These are phyloP conservation scores for Nicotiana sylvestris DNA, from an alignment of 257 asterid genomes.

Conservation along the genomic window DNA sequence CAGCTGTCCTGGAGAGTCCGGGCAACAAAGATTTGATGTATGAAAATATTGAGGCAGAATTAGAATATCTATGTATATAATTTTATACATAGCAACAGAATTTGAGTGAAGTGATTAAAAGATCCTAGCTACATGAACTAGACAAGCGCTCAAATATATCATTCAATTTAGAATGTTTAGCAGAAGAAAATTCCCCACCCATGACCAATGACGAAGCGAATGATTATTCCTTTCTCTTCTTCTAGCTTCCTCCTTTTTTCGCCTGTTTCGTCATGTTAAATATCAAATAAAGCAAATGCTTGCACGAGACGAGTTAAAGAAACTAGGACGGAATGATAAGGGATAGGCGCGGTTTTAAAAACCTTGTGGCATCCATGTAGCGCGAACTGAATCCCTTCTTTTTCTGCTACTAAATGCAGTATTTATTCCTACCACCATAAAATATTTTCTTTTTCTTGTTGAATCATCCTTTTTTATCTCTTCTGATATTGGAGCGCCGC, in stretches of 20 bases:
- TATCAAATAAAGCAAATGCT: conserved; percentile 14
- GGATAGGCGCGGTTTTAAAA: neutral
- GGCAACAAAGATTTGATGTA: neutral
- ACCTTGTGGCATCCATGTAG: conserved; percentile 98
- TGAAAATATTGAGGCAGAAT: neutral
- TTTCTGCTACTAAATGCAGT: conserved; percentile 94
- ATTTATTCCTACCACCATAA: conserved; percentile 77
- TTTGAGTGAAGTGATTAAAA: neutral
- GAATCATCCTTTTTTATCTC: conserved; percentile 32
- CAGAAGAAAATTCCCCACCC: conserved; percentile 36
- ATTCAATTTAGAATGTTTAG: neutral
- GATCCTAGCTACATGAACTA: neutral
- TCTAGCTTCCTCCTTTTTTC: conserved; percentile 61
- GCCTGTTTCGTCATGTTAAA: conserved; percentile 29
- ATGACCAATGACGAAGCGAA: conserved; percentile 84
- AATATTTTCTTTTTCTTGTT: conserved; percentile 41
- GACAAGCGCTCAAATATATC: neutral
- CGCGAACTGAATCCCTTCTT: conserved; percentile 86
- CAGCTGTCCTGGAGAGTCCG: neutral
- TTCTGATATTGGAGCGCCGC: conserved; percentile 62
- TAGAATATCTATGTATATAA: neutral
- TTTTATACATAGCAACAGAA: neutral
- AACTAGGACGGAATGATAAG: neutral
- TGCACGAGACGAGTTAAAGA: neutral
- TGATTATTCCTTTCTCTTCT: conserved; percentile 67